Evolutionary conservation across 257 asterid species (phyloP).

Genomic region (Solanum etuberosum): DNA sequence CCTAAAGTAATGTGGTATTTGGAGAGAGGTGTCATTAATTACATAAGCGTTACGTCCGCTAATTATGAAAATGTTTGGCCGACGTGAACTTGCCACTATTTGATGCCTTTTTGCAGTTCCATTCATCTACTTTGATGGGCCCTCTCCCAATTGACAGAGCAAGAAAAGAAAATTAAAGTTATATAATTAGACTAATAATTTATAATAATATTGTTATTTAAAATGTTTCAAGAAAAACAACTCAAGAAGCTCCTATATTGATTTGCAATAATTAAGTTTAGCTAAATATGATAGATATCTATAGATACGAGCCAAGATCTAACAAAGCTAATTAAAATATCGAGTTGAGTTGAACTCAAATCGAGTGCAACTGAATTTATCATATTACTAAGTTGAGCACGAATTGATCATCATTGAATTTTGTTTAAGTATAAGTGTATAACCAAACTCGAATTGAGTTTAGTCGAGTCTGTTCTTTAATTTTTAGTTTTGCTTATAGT

Average conservation of each 20-base stretch:
- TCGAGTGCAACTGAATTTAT: no score
- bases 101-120: background rate
- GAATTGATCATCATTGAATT: no score
- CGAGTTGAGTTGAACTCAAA: background rate
- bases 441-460: no score
- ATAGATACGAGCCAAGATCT: background rate
- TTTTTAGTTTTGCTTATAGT: no score
- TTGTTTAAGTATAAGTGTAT: no score
- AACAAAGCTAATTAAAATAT: no score
- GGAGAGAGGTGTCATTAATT: background rate
- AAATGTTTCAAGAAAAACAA: no score
- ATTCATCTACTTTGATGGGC: background rate
- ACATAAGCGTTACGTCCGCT: background rate
- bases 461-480: no score
- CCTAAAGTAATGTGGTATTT: background rate
- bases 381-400: no score
- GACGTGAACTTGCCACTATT: background rate
- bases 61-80: background rate
- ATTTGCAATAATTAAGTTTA: background rate
- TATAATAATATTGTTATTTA: background rate
- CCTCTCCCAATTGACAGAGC: background rate
- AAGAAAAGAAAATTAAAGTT: background rate
- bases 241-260: no score
- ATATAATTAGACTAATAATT: background rate
- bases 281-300: no score